phyloP scores from a whole-genome alignment of 306 rosid species.

The Lotus japonicus region DNA sequence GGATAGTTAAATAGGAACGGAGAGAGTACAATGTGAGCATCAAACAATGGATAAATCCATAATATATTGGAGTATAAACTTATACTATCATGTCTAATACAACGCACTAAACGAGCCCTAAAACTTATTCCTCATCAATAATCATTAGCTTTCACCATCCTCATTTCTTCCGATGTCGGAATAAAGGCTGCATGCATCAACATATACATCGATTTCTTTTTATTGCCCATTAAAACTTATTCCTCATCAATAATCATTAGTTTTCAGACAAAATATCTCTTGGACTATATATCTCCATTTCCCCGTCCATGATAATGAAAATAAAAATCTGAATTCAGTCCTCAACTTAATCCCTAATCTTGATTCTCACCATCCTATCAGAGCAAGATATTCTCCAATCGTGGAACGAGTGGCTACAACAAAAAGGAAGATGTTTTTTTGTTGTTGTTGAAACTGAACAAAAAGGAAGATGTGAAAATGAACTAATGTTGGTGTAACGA shows the following conservation, averaged over 20 bases:
- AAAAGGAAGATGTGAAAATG: neutral
- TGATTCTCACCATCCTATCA: neutral
- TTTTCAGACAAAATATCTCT: neutral
- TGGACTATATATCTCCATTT: neutral
- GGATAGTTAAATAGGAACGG: no score
- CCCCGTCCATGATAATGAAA: neutral
- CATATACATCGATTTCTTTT: neutral
- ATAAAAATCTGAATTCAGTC: neutral
- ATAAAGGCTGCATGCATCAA: neutral
- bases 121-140: no score
- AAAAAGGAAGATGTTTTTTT: neutral
- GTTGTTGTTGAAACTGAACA: no score
- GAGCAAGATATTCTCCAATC: neutral
- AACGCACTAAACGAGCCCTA: no score
- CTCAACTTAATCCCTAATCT: neutral
- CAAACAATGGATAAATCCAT: no score
- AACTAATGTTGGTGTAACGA: neutral
- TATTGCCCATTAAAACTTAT: neutral
- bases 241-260: neutral
- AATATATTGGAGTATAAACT: no score
- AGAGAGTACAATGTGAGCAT: no score
- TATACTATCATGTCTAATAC: no score
- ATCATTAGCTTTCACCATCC: no score
- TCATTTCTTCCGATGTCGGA: no score
- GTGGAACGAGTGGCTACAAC: neutral